Evolutionary conservation across 495 filamentous ascomycete genomes (phyloP).

Genomic region (Cryomyces minteri): DNA sequence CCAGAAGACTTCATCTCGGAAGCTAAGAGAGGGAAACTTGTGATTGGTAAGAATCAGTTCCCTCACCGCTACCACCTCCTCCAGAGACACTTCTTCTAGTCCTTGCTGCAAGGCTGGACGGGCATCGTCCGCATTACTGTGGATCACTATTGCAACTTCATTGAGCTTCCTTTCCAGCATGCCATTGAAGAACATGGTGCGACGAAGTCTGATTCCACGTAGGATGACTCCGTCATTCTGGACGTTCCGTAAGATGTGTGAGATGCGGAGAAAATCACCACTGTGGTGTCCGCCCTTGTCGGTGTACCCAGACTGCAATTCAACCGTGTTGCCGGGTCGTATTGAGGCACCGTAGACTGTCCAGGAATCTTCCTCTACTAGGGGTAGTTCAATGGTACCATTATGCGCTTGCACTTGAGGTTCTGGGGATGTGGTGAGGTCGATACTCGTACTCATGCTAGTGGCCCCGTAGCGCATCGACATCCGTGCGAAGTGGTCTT

Average conservation of each 20-base stretch:
- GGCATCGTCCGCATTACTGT: slow-evolving; percentile 24
- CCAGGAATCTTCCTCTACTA: too few relatives aligned
- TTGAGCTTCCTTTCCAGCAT: slow-evolving; percentile 20
- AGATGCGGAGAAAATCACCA: slow-evolving; percentile 12
- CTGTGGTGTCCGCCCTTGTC: slow-evolving; percentile 1
- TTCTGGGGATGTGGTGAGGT: too few relatives aligned
- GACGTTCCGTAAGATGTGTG: slow-evolving; percentile 5
- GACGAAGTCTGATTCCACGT: slow-evolving; percentile 9
- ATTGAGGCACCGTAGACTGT: too few relatives aligned
- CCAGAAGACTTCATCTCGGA: slow-evolving; percentile 4
- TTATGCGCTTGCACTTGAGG: too few relatives aligned
- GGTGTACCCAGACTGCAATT: background rate
- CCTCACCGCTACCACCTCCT: slow-evolving; percentile 19
- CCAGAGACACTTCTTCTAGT: slow-evolving; percentile 23
- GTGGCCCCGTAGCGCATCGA: too few relatives aligned
- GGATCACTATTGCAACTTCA: slow-evolving; percentile 32
- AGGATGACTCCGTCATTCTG: slow-evolving; percentile 4
- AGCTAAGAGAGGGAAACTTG: slow-evolving; percentile 21
- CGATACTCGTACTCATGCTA: too few relatives aligned
- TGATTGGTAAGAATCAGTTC: slow-evolving; percentile 33
- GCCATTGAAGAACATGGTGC: slow-evolving; percentile 6
- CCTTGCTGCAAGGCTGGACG: slow-evolving; percentile 22
- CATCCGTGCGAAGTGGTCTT: background rate
- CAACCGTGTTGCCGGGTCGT: background rate
- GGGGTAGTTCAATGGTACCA: too few relatives aligned